Evolutionary conservation across 2,329 filamentous ascomycete genomes (phyloP).

Genomic region (Neoscytalidium dimidiatum): DNA sequence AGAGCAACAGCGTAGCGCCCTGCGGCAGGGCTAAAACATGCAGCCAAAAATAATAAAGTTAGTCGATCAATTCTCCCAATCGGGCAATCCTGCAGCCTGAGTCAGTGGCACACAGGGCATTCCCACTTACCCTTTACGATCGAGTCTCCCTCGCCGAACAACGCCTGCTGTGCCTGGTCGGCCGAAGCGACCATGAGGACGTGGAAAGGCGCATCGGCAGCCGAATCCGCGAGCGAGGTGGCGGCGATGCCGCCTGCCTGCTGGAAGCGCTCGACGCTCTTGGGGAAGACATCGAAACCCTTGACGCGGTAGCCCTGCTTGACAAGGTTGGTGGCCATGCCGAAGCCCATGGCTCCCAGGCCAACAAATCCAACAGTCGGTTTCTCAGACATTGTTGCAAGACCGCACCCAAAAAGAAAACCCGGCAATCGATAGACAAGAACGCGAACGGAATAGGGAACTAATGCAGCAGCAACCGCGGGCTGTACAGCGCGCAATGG

Average conservation of each 20-base stretch:
- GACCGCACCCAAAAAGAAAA: not conserved
- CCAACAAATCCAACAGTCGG: conserved; percentile 67
- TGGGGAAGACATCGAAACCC: conserved; percentile 70
- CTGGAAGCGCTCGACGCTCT: conserved; percentile 66
- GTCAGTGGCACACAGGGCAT: conserved; percentile 5
- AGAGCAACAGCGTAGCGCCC: conserved; percentile 64
- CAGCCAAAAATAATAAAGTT: not conserved
- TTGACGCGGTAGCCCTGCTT: conserved; percentile 67
- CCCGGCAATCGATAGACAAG: not conserved
- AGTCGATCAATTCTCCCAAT: conserved; percentile 28
- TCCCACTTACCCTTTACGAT: conserved; percentile 46
- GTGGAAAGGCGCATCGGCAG: conserved; percentile 60
- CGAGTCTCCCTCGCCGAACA: conserved; percentile 61
- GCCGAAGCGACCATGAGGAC: conserved; percentile 78
- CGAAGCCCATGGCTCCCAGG: conserved; percentile 80
- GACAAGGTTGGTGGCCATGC: conserved; percentile 75
- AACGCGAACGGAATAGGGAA: not conserved
- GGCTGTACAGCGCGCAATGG: not conserved
- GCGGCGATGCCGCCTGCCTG: conserved; percentile 62
- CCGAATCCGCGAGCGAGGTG: conserved; percentile 62
- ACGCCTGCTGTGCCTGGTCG: conserved; percentile 65
- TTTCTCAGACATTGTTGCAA: conserved; percentile 31
- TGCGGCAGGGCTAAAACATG: conserved; percentile 49
- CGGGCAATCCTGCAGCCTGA: conserved; percentile 1
- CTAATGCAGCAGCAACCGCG: not conserved